Evolutionary conservation across 176 grass and related monocot species (phyloP).

Genomic region (Musa troglodytarum): DNA sequence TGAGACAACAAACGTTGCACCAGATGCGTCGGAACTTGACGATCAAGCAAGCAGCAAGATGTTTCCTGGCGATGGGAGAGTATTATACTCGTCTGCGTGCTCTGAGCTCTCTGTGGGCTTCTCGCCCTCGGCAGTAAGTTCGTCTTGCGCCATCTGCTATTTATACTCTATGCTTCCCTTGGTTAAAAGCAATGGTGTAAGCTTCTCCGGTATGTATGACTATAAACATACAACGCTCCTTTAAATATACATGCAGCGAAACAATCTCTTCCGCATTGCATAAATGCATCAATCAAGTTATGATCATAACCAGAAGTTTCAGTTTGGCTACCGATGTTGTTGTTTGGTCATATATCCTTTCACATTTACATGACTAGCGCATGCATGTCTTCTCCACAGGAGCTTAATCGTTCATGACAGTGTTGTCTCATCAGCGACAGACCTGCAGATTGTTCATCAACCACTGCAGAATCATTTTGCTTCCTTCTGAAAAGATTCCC

Average conservation of each 20-base stretch:
- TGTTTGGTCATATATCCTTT: not conserved
- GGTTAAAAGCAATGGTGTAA: not conserved
- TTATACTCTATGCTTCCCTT: not conserved
- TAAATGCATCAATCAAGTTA: too few species aligned
- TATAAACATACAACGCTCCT: too few species aligned
- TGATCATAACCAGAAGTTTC: too few species aligned
- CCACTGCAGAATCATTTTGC: conserved; percentile 2
- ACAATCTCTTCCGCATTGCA: too few species aligned
- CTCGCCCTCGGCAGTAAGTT: conserved; percentile 77
- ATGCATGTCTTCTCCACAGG: not conserved
- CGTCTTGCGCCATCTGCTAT: not conserved
- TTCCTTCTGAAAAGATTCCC: not conserved
- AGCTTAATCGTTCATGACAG: not conserved
- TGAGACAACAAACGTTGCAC: conserved; percentile 82
- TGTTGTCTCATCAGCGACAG: not conserved
- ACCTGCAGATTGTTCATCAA: conserved; percentile 9
- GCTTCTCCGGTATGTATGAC: not conserved
- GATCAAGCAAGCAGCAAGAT: conserved; percentile 61
- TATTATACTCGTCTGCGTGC: conserved; percentile 74
- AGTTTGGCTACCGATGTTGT: too few species aligned
- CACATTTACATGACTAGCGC: not conserved
- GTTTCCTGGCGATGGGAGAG: conserved; percentile 82
- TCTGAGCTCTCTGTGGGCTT: conserved; percentile 84
- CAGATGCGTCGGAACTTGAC: conserved; percentile 68
- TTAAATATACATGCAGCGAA: too few species aligned